Evolutionary conservation across 345 rosid species (phyloP).

Genomic region (Eucalyptus urophylla): DNA sequence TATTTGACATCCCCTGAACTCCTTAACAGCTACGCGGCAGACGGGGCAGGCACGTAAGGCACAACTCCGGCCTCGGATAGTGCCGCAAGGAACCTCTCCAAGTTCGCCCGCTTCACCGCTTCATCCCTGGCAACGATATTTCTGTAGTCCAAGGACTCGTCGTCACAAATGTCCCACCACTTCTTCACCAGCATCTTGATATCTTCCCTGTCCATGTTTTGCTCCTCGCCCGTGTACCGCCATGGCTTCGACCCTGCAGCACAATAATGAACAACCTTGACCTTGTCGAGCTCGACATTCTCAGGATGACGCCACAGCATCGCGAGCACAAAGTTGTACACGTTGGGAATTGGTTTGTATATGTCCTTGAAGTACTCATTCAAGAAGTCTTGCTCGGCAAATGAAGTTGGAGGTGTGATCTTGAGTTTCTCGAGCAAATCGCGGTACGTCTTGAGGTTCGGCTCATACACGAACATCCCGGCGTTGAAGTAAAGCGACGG

Average conservation of each 20-base stretch:
- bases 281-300: constrained; percentile 14
- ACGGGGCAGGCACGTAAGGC: not conserved
- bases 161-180: constrained; percentile 40
- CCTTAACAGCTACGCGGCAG: not conserved
- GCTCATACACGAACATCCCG: constrained; percentile 30
- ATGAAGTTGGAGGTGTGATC: constrained; percentile 26
- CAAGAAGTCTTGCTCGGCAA: constrained; percentile 48
- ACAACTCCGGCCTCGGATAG: not conserved
- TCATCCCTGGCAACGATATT: not conserved
- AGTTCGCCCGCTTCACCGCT: not conserved
- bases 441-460: constrained; percentile 11
- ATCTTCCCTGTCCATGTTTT: constrained; percentile 40
- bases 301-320: constrained; percentile 52
- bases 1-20: too few species aligned
- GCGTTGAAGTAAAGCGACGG: constrained; percentile 40
- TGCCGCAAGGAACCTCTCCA: constrained; percentile 11
- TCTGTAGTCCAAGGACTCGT: constrained; percentile 28
- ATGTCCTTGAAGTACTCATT: constrained; percentile 30
- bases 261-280: constrained; percentile 38
- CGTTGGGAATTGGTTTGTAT: constrained; percentile 19
- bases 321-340: constrained; percentile 35
- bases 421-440: constrained; percentile 11
- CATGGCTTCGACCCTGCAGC: constrained; percentile 52
- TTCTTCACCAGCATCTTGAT: constrained; percentile 25
- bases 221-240: constrained; percentile 41